A percentile compares a stretch with the other conserved stretches of the same genome.
Evolutionary conservation across 108 stramenopile genomes (phyloP).

Genomic region (Nannochloropsis oceanica): DNA sequence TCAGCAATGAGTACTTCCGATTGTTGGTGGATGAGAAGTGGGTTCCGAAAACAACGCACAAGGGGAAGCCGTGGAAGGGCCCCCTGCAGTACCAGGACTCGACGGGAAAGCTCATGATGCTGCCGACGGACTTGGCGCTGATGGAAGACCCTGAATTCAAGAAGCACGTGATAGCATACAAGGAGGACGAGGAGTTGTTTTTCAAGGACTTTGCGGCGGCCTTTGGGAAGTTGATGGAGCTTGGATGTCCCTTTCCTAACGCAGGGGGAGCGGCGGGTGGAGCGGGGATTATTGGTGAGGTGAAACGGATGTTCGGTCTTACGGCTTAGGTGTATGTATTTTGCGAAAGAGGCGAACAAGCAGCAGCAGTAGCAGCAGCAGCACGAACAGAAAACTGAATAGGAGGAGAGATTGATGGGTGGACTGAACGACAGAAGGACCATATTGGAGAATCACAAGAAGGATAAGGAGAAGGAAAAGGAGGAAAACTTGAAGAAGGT

Average conservation of each 20-base stretch:
- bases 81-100: conserved; percentile 70
- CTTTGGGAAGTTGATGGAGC: conserved; percentile 70
- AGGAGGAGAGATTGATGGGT: no score
- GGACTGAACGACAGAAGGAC: no score
- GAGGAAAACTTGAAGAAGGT: no score
- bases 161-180: conserved; percentile 57
- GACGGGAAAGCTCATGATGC: conserved; percentile 47
- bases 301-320: not conserved
- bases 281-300: not conserved
- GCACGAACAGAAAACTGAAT: no score
- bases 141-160: conserved; percentile 55
- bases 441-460: no score
- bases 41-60: conserved; percentile 53
- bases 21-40: conserved; percentile 54
- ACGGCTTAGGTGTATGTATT: no score
- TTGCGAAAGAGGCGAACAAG: no score
- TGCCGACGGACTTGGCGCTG: conserved; percentile 55
- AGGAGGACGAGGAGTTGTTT: conserved; percentile 67
- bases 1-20: conserved; percentile 91
- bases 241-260: conserved; percentile 39
- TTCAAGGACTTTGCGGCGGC: conserved; percentile 76
- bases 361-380: no score
- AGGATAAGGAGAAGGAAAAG: no score
- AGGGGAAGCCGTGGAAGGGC: conserved; percentile 52
- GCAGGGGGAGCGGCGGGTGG: not conserved